A percentile compares a stretch with the other conserved stretches of the same genome.
Evolutionary conservation across 2,329 filamentous ascomycete genomes (phyloP).

Genomic region (Apiospora sp.): DNA sequence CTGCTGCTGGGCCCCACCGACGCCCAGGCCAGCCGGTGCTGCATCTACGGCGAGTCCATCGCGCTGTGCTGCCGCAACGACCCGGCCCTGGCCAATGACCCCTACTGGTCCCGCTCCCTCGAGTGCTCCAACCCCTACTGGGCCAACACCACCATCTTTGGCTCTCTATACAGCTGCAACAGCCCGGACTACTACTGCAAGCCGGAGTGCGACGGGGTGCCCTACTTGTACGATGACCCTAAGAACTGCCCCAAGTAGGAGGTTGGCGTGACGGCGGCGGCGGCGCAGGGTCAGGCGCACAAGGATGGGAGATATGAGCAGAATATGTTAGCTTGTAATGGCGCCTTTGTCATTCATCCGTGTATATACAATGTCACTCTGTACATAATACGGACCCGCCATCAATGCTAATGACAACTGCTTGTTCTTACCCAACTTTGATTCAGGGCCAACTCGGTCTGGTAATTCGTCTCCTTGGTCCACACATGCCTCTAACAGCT

Average conservation of each 20-base stretch:
- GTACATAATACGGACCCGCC: no score
- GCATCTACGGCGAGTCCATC: conserved; percentile 7
- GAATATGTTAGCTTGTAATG: no score
- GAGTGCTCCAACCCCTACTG: background rate
- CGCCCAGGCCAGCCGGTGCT: conserved; percentile 3
- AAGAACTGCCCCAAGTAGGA: background rate
- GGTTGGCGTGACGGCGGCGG: no score
- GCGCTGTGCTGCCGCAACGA: conserved; percentile 8
- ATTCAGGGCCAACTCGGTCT: no score
- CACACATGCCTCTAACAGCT: no score
- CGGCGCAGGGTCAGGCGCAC: no score
- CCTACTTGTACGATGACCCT: background rate
- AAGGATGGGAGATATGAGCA: no score
- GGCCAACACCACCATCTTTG: background rate
- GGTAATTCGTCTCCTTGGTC: no score
- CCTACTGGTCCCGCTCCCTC: background rate
- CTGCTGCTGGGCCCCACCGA: background rate
- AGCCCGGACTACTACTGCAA: background rate
- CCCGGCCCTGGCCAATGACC: background rate
- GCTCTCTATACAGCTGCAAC: background rate
- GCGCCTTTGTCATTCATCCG: no score
- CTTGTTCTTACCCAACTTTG: no score
- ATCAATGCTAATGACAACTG: no score
- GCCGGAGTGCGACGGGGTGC: background rate
- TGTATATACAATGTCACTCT: no score